phyloP scores from a whole-genome alignment of 257 asterid genomes.

The Rhazya stricta region DNA sequence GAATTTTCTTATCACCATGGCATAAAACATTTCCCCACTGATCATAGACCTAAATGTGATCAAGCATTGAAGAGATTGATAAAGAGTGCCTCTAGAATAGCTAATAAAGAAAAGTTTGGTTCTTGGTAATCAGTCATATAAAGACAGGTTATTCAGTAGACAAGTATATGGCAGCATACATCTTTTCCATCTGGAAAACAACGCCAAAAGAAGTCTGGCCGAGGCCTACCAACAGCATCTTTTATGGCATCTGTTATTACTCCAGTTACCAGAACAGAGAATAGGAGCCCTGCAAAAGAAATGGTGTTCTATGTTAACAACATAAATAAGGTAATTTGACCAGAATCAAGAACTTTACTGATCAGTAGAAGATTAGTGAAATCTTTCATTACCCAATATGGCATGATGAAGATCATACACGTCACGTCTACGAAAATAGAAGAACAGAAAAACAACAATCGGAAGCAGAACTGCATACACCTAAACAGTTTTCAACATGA shows the following conservation, averaged over 20 bases:
- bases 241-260: slow-evolving; percentile 67
- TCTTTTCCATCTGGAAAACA: slow-evolving; percentile 92
- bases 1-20: slow-evolving; percentile 47
- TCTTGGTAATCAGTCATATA: not conserved
- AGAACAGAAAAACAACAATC: slow-evolving; percentile 44
- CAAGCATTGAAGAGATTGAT: slow-evolving; percentile 5
- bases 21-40: slow-evolving; percentile 70
- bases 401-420: slow-evolving; percentile 89
- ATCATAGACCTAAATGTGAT: slow-evolving; percentile 52
- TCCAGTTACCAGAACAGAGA: slow-evolving; percentile 56
- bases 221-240: slow-evolving; percentile 84
- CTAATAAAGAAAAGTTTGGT: slow-evolving; percentile 7
- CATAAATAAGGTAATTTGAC: not conserved
- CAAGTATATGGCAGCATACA: slow-evolving; percentile 32
- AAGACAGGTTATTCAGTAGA: not conserved
- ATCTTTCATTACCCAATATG: slow-evolving; percentile 47
- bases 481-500: slow-evolving; percentile 26
- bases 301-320: not conserved
- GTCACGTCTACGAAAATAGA: slow-evolving; percentile 63
- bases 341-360: not conserved
- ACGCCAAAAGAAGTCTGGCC: slow-evolving; percentile 96
- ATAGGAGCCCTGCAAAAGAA: slow-evolving; percentile 49
- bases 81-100: not conserved
- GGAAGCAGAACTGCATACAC: slow-evolving; percentile 61
- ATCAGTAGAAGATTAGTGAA: not conserved